Evolutionary conservation across 768 basidiomycete genomes (phyloP).

Genomic region (Tephrocybe sp.): DNA sequence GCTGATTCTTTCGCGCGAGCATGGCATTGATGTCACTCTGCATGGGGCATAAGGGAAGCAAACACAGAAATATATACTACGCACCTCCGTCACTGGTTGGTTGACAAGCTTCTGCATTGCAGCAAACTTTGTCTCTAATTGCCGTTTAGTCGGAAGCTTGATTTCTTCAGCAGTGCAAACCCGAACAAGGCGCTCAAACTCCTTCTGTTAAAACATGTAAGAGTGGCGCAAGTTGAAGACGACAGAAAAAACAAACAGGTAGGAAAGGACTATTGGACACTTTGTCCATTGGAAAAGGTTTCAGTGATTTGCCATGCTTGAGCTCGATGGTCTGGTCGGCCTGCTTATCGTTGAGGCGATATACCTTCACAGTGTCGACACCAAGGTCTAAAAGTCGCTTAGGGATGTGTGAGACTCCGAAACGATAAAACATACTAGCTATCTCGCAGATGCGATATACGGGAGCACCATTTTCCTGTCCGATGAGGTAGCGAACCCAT

Average conservation of each 20-base stretch:
- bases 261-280: slow-evolving; percentile 74
- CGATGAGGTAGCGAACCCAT: slow-evolving; percentile 86
- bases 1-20: slow-evolving; percentile 61
- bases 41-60: slow-evolving; percentile 12
- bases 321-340: slow-evolving; percentile 72
- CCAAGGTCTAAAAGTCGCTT: slow-evolving; percentile 40
- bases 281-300: slow-evolving; percentile 74
- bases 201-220: slow-evolving; percentile 45
- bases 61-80: slow-evolving; percentile 5
- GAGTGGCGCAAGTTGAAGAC: slow-evolving; percentile 21
- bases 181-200: slow-evolving; percentile 61
- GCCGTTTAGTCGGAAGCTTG: slow-evolving; percentile 64
- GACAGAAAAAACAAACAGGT: slow-evolving; percentile 51
- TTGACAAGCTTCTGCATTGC: slow-evolving; percentile 57
- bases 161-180: slow-evolving; percentile 48
- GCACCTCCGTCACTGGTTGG: slow-evolving; percentile 79
- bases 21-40: slow-evolving; percentile 84
- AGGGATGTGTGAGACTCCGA: background rate
- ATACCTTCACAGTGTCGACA: slow-evolving; percentile 56
- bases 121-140: slow-evolving; percentile 61
- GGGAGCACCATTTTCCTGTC: slow-evolving; percentile 49
- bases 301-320: slow-evolving; percentile 68
- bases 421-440: slow-evolving; percentile 50
- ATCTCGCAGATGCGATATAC: slow-evolving; percentile 87
- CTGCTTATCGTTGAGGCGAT: slow-evolving; percentile 63